phyloP scores from a whole-genome alignment of 495 filamentous ascomycete genomes.

The Aspergillus panamensis region DNA sequence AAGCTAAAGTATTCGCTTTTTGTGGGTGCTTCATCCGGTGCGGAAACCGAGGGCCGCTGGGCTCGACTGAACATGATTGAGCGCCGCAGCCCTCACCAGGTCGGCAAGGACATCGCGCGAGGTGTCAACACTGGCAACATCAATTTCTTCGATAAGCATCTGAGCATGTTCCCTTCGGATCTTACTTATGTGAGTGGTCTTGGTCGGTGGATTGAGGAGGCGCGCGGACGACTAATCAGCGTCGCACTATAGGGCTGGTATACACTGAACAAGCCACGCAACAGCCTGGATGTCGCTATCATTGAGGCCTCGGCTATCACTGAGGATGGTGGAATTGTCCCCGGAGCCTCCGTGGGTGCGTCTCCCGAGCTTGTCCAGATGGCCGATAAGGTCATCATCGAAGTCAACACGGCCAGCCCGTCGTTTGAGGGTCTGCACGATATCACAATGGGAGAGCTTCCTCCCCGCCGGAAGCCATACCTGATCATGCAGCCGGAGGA shows the following conservation, averaged over 20 bases:
- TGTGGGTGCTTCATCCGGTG: slow-evolving; percentile 83
- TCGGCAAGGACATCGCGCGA: slow-evolving; percentile 86
- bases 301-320: slow-evolving; percentile 88
- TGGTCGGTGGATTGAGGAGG: neutral
- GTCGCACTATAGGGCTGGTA: slow-evolving; percentile 62
- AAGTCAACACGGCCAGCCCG: slow-evolving; percentile 84
- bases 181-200: slow-evolving; percentile 64
- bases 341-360: slow-evolving; percentile 82
- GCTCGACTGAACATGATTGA: slow-evolving; percentile 84
- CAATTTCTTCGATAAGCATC: slow-evolving; percentile 88
- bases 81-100: slow-evolving; percentile 79
- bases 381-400: slow-evolving; percentile 90
- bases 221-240: neutral
- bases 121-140: slow-evolving; percentile 88
- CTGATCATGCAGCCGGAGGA: slow-evolving; percentile 77
- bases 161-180: slow-evolving; percentile 90
- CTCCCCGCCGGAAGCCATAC: slow-evolving; percentile 79
- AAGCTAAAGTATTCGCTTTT: slow-evolving; percentile 82
- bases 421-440: slow-evolving; percentile 89
- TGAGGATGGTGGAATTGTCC: slow-evolving; percentile 88
- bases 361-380: slow-evolving; percentile 84
- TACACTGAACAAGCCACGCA: slow-evolving; percentile 68
- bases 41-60: slow-evolving; percentile 92
- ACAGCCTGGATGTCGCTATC: slow-evolving; percentile 76
- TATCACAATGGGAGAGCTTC: slow-evolving; percentile 81